Conservation (phyloP, 148 eudicot species). For the Selenicereus undatus region DNA sequence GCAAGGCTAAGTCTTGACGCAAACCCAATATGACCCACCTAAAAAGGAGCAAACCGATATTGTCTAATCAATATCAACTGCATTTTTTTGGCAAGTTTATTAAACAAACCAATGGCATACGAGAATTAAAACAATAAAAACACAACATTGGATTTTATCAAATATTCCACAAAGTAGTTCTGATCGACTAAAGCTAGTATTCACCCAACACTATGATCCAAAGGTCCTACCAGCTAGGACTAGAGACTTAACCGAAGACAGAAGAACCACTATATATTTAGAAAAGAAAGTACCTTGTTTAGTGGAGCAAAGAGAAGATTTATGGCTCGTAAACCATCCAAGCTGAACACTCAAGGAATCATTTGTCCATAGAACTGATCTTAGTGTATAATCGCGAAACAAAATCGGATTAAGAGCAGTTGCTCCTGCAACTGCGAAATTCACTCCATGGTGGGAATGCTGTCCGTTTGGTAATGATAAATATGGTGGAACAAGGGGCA, state of each 20-base stretch:
- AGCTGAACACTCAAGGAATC: slow-evolving; percentile 57
- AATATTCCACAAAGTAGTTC: no score
- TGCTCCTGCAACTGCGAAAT: slow-evolving; percentile 79
- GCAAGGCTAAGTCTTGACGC: no score
- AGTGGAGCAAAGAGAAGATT: slow-evolving; percentile 46
- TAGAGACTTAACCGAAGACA: not conserved
- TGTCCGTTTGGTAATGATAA: slow-evolving; percentile 34
- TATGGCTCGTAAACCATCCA: slow-evolving; percentile 53
- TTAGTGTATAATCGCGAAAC: slow-evolving; percentile 35
- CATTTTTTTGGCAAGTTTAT: no score
- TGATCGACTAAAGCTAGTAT: no score
- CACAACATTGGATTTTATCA: no score
- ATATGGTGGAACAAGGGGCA: slow-evolving; percentile 63
- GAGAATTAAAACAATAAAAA: no score
- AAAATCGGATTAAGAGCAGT: slow-evolving; percentile 52
- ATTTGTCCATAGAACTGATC: slow-evolving; percentile 51
- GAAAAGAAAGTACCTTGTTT: slow-evolving; percentile 39
- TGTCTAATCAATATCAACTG: no score
- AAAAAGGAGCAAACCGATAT: no score
- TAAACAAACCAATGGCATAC: no score
- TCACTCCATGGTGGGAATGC: slow-evolving; percentile 44
- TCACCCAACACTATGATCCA: no score
- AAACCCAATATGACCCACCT: no score
- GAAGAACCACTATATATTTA: not conserved
- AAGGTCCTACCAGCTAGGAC: no score